Evolutionary conservation across 2,329 filamentous ascomycete genomes (phyloP), one percentile per base, ranked within the genome.

Genomic region (Diplodia intermedia): DNA sequence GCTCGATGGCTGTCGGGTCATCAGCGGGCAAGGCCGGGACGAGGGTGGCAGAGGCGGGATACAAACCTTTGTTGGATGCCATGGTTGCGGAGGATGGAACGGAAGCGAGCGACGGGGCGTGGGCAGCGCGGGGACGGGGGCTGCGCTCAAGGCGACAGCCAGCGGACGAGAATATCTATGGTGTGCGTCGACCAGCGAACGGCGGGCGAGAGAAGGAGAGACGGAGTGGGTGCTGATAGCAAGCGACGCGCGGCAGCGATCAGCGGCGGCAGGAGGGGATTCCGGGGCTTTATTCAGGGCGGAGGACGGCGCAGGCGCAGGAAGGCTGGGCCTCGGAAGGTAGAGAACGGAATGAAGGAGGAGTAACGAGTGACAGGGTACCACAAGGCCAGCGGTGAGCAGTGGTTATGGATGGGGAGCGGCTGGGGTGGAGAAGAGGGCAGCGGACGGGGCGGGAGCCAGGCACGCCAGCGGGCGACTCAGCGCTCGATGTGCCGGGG

Each of bases 1-100:
- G 72, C 57, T 79, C 78, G 68, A 76, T 72, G 65, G 79, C 78
- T 79, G 66, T 12, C 12, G 36, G n/a, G 20, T 12, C 29, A 52
- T 66, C 53, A 66, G 65, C 65, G 20, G n/a, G 31, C 47, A 38
- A 12, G 62, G 31, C 14, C 12, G 18, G 23, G 18, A 57, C 23
- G 12, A 20, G 18, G n/a, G 26, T 18, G n/a, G 53, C 6, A 38
- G 26, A 18, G 31, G 18, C 15, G 20, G 62, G 14, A 11, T 52
- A 63, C 60, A 50, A 26, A 63, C 60, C 60, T 63, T 63, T 43
- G 60, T 52, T 63, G 47, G 60, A 23, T 11, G 60, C 60, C 60
- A 63, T 63, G 43, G 8, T 63, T 36, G 29, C 47, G 60, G 26
- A 7, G 56, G 26, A 20, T 33, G 56, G 31, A 31, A 52, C 29